phyloP scores from a whole-genome alignment of 2,329 filamentous ascomycete genomes.

The Teratosphaeriaceae sp. region DNA sequence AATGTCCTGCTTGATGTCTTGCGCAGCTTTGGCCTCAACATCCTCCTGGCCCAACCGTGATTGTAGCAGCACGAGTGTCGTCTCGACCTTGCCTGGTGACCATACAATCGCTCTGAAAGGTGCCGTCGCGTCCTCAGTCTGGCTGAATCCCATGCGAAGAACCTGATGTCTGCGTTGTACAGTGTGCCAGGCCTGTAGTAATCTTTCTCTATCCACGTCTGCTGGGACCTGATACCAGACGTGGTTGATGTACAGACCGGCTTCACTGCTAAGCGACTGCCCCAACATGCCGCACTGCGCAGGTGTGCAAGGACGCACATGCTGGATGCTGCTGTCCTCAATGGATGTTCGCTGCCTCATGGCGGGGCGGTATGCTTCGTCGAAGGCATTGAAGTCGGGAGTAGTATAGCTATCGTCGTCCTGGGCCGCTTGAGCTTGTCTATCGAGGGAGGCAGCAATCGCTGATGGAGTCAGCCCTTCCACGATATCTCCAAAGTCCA shows the following conservation, averaged over 20 bases:
- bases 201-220: conserved; percentile 29
- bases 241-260: conserved; percentile 69
- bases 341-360: conserved; percentile 31
- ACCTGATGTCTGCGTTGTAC: conserved; percentile 58
- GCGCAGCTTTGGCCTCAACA: too few species aligned
- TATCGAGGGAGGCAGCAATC: conserved; percentile 10
- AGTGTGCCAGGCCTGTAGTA: conserved; percentile 55
- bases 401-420: not conserved
- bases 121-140: conserved; percentile 51
- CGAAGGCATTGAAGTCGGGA: conserved; percentile 48
- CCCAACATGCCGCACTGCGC: conserved; percentile 75
- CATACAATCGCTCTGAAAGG: conserved; percentile 73
- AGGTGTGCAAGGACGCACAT: conserved; percentile 68
- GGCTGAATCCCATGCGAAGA: conserved; percentile 66
- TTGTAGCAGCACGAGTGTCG: too few species aligned
- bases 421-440: not conserved
- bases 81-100: too few species aligned
- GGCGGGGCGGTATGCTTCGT: conserved; percentile 33
- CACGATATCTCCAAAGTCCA: conserved; percentile 69
- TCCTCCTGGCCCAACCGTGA: too few species aligned
- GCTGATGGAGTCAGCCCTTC: conserved; percentile 36
- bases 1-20: too few species aligned
- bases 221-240: conserved; percentile 48
- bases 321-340: conserved; percentile 39
- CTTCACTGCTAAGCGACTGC: conserved; percentile 62